Evolutionary conservation across 2,329 filamentous ascomycete species (phyloP).

Genomic region (Talaromyces islandicus): DNA sequence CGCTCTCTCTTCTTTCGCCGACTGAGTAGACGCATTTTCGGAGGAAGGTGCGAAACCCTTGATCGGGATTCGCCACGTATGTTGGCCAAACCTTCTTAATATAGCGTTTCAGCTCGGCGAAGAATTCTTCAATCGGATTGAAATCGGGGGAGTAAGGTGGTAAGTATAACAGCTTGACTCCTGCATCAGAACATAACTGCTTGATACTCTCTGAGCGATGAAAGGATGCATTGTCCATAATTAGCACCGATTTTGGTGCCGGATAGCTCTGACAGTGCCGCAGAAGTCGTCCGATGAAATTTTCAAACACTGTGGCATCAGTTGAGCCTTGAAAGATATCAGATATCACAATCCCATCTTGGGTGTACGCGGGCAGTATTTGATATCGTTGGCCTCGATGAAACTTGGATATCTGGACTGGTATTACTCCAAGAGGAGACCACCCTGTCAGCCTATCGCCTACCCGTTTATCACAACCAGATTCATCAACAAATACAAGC

Average conservation of each 20-base stretch:
- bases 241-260: constrained; percentile 20
- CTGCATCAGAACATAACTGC: not conserved
- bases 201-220: not conserved
- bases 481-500: too few species aligned
- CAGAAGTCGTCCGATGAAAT: constrained; percentile 23
- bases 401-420: constrained; percentile 18
- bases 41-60: constrained; percentile 17
- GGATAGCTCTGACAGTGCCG: constrained; percentile 18
- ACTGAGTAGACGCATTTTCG: constrained; percentile 22
- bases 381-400: constrained; percentile 19
- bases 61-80: constrained; percentile 11
- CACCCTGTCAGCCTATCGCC: constrained; percentile 21
- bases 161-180: constrained; percentile 10
- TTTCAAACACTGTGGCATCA: constrained; percentile 24
- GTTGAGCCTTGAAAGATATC: constrained; percentile 25
- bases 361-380: constrained; percentile 23
- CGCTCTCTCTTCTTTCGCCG: constrained; percentile 18
- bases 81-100: constrained; percentile 20
- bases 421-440: constrained; percentile 26
- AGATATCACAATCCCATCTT: constrained; percentile 24
- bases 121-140: constrained; percentile 29
- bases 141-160: constrained; percentile 29
- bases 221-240: constrained; percentile 18
- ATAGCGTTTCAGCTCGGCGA: constrained; percentile 27
- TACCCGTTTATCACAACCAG: too few species aligned